Evolutionary conservation across 495 filamentous ascomycete genomes (phyloP), one percentile per base, ranked within the genome.

Genomic region (Hyaloscypha finlandica): DNA sequence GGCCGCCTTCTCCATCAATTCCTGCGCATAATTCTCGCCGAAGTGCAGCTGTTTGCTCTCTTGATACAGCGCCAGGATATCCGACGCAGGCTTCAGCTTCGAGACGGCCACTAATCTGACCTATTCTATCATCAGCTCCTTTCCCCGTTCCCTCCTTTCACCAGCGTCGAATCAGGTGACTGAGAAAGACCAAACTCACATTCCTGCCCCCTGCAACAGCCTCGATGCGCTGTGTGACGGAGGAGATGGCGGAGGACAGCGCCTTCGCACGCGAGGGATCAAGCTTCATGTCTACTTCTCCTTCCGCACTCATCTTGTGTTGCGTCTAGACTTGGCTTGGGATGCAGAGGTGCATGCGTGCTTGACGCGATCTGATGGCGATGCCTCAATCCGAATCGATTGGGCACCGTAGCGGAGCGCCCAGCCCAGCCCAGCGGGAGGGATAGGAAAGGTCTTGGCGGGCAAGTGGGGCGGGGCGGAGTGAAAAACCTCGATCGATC

Each of bases 1-100:
- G 11, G 84, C 81, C 12, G 93, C 90, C 79, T 99, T 99, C 76
- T 94, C 87, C 59, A 85, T 80, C 52, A 99, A 88, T 75, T 99
- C 95, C 79, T 97, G 93, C 16, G 91, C 84, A 81, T 99, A 99
- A 80, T 99, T 99, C 79, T 99, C 95, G 68, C 95, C 95, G 77
- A 97, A 97, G 78, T 98, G 93, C 59, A 81, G 70, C 52, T 97
- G 94, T 0, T 75, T 68, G 22, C 81, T 76, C 33, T 63, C 74
- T 65, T 86, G 79, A 80, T 96, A 89, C 3, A 99, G 84, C 59
- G 92, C 88, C 52, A 96, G 82, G 73, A 97, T 88, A 79, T 98
- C 96, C 62, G 89, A 87, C 61, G 88, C 91, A 12, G 95, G 93
- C 77, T 97, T 97, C 70, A 95, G 83, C 76, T 99, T 99, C 20